These are phyloP conservation scores for Didymella lethalis DNA, from an alignment of 2,329 filamentous ascomycete genomes.

Conservation along the genomic window DNA sequence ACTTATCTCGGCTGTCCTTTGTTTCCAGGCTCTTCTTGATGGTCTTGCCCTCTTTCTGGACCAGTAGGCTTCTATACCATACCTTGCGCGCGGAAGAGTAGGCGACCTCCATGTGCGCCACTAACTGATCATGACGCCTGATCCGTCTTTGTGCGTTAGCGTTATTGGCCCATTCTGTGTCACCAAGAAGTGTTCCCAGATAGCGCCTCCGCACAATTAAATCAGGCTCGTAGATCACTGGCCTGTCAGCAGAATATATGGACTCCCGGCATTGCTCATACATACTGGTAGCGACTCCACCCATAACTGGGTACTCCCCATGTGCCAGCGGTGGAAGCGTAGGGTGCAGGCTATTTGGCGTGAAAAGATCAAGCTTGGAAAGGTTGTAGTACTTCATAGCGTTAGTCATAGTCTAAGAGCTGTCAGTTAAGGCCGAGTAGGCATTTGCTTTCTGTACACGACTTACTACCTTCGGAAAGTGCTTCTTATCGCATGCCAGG, in stretches of 20 bases:
- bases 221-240: conserved; percentile 37
- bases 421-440: background rate
- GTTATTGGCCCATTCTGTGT: background rate
- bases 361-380: conserved; percentile 46
- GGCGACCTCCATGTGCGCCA: conserved; percentile 27
- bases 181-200: conserved; percentile 27
- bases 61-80: conserved; percentile 13
- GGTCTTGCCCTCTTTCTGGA: conserved; percentile 7
- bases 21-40: conserved; percentile 28
- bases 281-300: conserved; percentile 27
- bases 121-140: conserved; percentile 32
- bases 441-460: background rate
- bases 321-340: conserved; percentile 31
- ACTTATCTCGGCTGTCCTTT: conserved; percentile 26
- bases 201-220: conserved; percentile 32
- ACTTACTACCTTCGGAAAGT: conserved; percentile 43
- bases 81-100: background rate
- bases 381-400: conserved; percentile 32
- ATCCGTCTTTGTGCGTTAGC: conserved; percentile 23
- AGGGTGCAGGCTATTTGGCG: conserved; percentile 40
- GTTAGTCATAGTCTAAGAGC: conserved; percentile 41
- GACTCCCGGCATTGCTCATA: background rate
- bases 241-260: background rate
- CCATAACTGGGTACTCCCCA: conserved; percentile 32
- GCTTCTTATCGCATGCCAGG: conserved; percentile 33